Base-by-base conservation (phyloP, 129 eudicot species). In the Escallonia herrerae region DNA sequence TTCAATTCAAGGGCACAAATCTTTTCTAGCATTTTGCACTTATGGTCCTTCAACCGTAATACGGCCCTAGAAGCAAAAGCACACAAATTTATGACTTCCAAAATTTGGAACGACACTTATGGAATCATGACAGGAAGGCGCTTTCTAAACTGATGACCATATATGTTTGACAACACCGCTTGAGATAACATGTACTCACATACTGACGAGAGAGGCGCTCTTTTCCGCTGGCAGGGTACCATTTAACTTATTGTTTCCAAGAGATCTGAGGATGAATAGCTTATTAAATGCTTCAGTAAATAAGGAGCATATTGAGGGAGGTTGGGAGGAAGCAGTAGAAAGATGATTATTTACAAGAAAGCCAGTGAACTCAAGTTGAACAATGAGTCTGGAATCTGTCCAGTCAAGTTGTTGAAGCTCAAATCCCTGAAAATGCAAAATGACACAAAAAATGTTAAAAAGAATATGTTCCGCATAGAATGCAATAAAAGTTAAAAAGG, bases 351-450 rank as follows among this genome's bases (percentile, higher is more conserved):
- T 22, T 83, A 90, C 97, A 90, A 75, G 80, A 66, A 71, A 44
- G 65, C 7, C 50, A 90, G 84, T 60, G 69, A 81, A 57, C 77
- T 77, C 62, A 82, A 72, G 69, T 63, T 81, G 85, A 86, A 90
- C 64, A 84, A 71, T 4, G 64, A 79, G 52, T 58, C 65, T 60
- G 97, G 97, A 65, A 90, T 84, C 60, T 9, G 65, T 44, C 97
- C 97, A 58, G 62, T 60, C 53, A 90, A 77, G 72, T 63, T 86
- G 82, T 86, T 90, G 83, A 90, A 90, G 83, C 97, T 90, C 70
- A 90, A 76, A 77, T 89, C 96, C 85, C 96, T 89, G 80, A 56
- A 49, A 74, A 64, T n/a, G 60, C 60, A 59, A 48, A 57, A 7
- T 45, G 49, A 42, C 55, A 73, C 41, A 48, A 10, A 70, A 54